Base-by-base conservation (phyloP, 2,329 filamentous ascomycete genomes). In the Septoria linicola region DNA sequence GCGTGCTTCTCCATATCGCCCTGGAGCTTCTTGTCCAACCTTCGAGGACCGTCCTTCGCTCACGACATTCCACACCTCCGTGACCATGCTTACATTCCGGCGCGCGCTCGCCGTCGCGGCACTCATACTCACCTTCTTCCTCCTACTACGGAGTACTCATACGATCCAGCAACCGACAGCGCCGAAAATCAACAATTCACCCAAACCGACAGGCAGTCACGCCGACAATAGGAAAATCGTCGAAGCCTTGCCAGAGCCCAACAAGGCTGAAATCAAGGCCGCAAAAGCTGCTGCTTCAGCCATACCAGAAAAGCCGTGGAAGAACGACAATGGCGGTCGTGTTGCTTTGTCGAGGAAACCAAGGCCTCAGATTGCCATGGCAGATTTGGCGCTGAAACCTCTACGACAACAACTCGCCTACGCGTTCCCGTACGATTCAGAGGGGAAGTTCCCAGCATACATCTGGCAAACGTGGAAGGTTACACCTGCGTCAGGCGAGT, bases 401-500 rank as follows among this genome's bases (percentile, higher is more conserved):
- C 78, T 91, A 46, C 77, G 87, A 80, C 75, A 96, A 58, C 81
- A 93, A 73, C 82, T 99, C 51, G 85, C 85, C 45, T 96, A 95
- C 75, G 88, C 95, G 63, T 97, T 93, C 71, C 89, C 91, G 16
- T 99, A 97, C 77, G 88, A 96, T 65, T 79, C 92, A 57, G 83
- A 90, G 66, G 72, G 78, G 62, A 95, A 92, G 70, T 97, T 97
- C 70, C 93, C 93, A 2, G 91, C 90, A 50, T 97, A 96, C 76
- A 95, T 99, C 67, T 99, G 93, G 93, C 93, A 99, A 77, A 99
- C 93, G 11, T 99, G 93, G 93, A 96, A 95, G 71, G 85, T 83
- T 65, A 88, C 83, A 1, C 91, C 92, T 0, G 80, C 84, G 1
- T 87, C 89, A 17, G 78, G 82, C 43, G 79, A 88, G 55, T 99